Evolutionary conservation across 2,329 filamentous ascomycete species (phyloP), one percentile per base, ranked within the genome.

Genomic region (Colletotrichum godetiae): DNA sequence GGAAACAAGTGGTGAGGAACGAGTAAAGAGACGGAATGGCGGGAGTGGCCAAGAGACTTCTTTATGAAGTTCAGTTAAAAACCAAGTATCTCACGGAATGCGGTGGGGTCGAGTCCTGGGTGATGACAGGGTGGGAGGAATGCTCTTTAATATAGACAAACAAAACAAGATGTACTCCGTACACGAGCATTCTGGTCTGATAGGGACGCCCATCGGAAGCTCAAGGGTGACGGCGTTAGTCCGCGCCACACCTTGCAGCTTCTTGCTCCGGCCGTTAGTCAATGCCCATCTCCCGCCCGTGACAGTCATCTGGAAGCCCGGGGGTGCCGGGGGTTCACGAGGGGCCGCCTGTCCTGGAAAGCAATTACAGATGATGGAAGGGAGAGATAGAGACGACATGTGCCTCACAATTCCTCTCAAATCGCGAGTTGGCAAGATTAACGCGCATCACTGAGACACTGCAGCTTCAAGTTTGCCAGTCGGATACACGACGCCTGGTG

Each of bases 311-410:
- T 13, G 13, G 46, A 27, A 31, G 53, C 35, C 63, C 46, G n/a
- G 37, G 35, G 31, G 31, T 42, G 35, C 29, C 22, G 10, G 56
- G 49, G 65, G 19, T 42, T 70, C 27, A 19, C n/a, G 29, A n/a
- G n/a, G 42, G 42, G 19, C 42, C 29, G 46, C 31, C 24, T 10
- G 49, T 24, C 58, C 56, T 53, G 49, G 61, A 61, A 61, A 68
- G 67, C 59, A 73, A 71, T 68, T 29, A 66, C 61, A 64, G 59
- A 71, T 24, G 59, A 71, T 24, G 24, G 60, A 61, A 73, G 71
- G 71, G 71, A 61, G 27, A 29, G 58, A 13, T 4, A 35, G 46
- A 29, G 19, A 33, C 15, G 46, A 19, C 31, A 24, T 24, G 71
- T 37, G 56, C 33, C 12, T 27, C 29, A 42, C 3, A 56, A 15